A percentile compares a stretch with the other conserved stretches of the same genome.
phyloP scores from a whole-genome alignment of 1,284 basidiomycete species.

The Puccinia coronata region DNA sequence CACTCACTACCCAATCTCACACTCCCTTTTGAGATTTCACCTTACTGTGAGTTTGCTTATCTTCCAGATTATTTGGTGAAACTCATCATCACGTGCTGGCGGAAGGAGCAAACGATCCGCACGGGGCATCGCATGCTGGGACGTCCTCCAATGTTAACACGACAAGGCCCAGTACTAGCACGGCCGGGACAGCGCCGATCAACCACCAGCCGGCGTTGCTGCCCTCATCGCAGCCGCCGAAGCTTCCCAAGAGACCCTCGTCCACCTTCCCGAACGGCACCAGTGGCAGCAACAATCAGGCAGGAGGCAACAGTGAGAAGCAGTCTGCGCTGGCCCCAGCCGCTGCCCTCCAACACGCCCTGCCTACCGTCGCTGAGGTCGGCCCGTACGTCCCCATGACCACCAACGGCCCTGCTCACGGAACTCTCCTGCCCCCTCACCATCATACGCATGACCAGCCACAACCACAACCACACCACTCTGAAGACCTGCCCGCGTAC shows the following conservation, averaged over 20 bases:
- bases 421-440: background rate
- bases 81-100: conserved; percentile 36
- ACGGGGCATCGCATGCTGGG: background rate
- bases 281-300: conserved; percentile 1
- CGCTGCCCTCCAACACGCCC: background rate
- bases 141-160: conserved; percentile 2
- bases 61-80: conserved; percentile 41
- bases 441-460: background rate
- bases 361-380: conserved; percentile 24
- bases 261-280: background rate
- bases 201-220: conserved; percentile 4
- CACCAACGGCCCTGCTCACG: conserved; percentile 32
- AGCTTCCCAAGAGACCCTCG: conserved; percentile 13
- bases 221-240: conserved; percentile 4
- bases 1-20: too few species aligned
- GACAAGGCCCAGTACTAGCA: background rate
- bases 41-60: background rate
- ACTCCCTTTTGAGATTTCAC: background rate
- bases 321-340: background rate
- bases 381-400: conserved; percentile 8
- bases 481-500: conserved; percentile 17
- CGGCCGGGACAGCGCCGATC: background rate
- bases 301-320: background rate
- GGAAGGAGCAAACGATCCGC: background rate
- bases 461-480: background rate